phyloP scores from a whole-genome alignment of 2,329 filamentous ascomycete genomes.

The Neofusicoccum parvum region DNA sequence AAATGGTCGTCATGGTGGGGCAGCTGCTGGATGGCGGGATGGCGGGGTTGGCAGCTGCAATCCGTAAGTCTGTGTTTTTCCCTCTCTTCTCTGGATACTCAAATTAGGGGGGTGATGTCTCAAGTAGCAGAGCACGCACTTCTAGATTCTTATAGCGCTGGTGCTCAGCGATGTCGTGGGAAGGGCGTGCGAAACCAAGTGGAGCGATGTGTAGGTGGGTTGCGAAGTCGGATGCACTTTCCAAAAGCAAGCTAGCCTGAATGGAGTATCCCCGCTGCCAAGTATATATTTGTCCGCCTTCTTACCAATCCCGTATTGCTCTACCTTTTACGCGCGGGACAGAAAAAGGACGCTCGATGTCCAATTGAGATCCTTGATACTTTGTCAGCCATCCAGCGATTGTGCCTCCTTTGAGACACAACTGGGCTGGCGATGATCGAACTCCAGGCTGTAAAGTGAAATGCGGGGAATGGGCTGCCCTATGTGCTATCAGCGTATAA shows the following conservation, averaged over 20 bases:
- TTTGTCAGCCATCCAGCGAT: too few relatives aligned
- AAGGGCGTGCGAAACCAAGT: background rate
- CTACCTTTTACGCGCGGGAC: too few relatives aligned
- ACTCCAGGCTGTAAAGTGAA: too few relatives aligned
- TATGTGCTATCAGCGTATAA: too few relatives aligned
- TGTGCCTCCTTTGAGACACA: too few relatives aligned
- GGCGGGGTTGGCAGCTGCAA: background rate
- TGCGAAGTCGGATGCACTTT: conserved; percentile 15
- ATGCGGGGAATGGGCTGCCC: too few relatives aligned
- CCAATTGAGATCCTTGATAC: too few relatives aligned
- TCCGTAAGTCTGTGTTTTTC: background rate
- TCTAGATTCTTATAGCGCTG: background rate
- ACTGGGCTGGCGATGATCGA: too few relatives aligned
- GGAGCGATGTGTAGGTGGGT: conserved; percentile 2
- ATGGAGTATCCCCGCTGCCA: background rate
- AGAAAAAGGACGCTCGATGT: too few relatives aligned
- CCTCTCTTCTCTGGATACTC: background rate
- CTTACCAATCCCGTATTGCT: too few relatives aligned
- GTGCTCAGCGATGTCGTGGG: background rate
- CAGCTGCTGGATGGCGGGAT: background rate
- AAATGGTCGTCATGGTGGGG: conserved; percentile 24
- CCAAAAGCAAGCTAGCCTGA: conserved; percentile 1
- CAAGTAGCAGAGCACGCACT: too few relatives aligned
- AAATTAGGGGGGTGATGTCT: background rate
- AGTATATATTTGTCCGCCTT: too few relatives aligned